phyloP scores from a whole-genome alignment of 495 filamentous ascomycete genomes.

The Chaetomidium leptoderma region DNA sequence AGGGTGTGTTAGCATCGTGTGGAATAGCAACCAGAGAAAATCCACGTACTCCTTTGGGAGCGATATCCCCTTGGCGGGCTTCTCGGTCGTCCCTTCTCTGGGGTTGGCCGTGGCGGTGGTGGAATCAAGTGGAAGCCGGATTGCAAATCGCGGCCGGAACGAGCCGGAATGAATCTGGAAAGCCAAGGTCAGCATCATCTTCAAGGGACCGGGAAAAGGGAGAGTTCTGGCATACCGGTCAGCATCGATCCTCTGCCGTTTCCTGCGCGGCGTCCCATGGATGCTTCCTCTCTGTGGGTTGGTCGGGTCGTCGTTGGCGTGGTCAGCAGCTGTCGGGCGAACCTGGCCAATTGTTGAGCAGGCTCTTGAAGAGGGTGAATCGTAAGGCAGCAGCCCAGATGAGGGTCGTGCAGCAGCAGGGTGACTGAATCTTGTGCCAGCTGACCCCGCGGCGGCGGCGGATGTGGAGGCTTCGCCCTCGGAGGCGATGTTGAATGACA shows the following conservation, averaged over 20 bases:
- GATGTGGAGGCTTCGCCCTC: neutral
- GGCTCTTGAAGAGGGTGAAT: neutral
- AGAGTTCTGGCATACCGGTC: slow-evolving; percentile 54
- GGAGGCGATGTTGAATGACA: slow-evolving; percentile 2
- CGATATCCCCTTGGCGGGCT: slow-evolving; percentile 62
- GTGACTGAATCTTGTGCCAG: neutral
- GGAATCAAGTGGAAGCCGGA: slow-evolving; percentile 85
- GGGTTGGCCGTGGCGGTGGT: slow-evolving; percentile 65
- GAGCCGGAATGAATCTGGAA: slow-evolving; percentile 87
- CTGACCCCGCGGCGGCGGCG: neutral
- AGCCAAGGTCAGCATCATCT: slow-evolving; percentile 26
- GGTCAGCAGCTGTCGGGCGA: neutral
- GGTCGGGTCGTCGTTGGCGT: neutral
- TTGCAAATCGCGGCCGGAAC: slow-evolving; percentile 86
- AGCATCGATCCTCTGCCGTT: slow-evolving; percentile 80
- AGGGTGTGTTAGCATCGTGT: slow-evolving; percentile 39
- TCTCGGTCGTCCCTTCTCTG: slow-evolving; percentile 8
- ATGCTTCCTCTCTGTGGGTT: slow-evolving; percentile 61
- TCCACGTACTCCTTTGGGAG: slow-evolving; percentile 78
- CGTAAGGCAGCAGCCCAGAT: neutral
- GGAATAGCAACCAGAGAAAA: neutral
- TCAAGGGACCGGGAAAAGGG: slow-evolving; percentile 2
- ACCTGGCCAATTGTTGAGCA: slow-evolving; percentile 1
- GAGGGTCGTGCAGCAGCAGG: neutral
- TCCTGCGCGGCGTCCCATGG: slow-evolving; percentile 74